Percentiles rank a stretch among this genome's conserved stretches.
Evolutionary conservation across 2,329 filamentous ascomycete species (phyloP).

Genomic region (Fusarium sp.): DNA sequence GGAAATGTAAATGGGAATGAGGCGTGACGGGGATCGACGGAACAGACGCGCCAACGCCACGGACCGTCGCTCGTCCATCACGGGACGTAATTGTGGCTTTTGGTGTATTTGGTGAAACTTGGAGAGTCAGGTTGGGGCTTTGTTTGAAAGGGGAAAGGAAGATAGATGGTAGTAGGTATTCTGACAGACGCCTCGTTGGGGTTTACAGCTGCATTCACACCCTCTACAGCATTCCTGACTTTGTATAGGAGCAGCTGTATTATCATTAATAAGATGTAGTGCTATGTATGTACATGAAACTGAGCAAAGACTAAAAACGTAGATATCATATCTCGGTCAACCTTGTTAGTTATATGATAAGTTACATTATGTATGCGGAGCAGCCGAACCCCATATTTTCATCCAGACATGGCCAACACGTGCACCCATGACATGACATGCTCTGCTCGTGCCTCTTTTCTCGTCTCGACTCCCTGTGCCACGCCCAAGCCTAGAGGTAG

Average conservation of each 20-base stretch:
- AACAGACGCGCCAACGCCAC: slow-evolving; percentile 46
- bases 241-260: not conserved
- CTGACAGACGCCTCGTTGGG: too few relatives aligned
- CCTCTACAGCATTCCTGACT: slow-evolving; percentile 12
- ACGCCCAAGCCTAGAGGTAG: not conserved
- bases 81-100: slow-evolving; percentile 37
- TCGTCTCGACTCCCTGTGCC: slow-evolving; percentile 20
- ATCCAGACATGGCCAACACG: slow-evolving; percentile 38
- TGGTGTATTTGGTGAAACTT: slow-evolving; percentile 16
- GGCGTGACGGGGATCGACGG: slow-evolving; percentile 28
- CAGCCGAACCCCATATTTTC: slow-evolving; percentile 4
- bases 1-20: slow-evolving; percentile 1
- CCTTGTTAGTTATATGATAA: slow-evolving; percentile 14
- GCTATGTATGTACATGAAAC: slow-evolving; percentile 14
- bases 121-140: slow-evolving; percentile 8
- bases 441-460: slow-evolving; percentile 11
- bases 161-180: too few relatives aligned
- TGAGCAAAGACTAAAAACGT: not conserved
- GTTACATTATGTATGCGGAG: slow-evolving; percentile 12
- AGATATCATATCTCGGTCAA: slow-evolving; percentile 18
- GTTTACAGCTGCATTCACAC: not conserved
- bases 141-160: too few relatives aligned
- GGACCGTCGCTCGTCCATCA: slow-evolving; percentile 44
- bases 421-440: slow-evolving; percentile 30
- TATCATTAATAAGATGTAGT: not conserved